Conservation (phyloP, 352 stramenopile species). For the Phytophthora aleatoria region DNA sequence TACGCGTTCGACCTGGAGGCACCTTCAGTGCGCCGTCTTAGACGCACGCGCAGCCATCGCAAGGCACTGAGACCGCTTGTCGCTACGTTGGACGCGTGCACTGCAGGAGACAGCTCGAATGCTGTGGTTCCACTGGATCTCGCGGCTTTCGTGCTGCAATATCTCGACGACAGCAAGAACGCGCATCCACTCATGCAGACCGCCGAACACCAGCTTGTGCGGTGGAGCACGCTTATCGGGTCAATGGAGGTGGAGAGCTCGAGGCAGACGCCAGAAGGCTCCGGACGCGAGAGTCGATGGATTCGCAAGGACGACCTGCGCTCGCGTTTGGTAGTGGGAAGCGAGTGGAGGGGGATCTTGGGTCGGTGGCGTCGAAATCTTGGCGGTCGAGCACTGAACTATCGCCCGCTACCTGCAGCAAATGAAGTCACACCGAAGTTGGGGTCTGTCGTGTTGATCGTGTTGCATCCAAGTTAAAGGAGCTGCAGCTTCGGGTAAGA, state of each 20-base stretch:
- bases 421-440: background rate
- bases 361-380: conserved; percentile 14
- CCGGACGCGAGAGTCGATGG: conserved; percentile 10
- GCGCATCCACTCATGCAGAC: conserved; percentile 24
- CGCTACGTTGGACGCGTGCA: conserved; percentile 21
- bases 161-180: conserved; percentile 15
- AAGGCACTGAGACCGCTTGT: conserved; percentile 26
- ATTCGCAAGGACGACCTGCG: conserved; percentile 27
- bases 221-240: conserved; percentile 13
- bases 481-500: conserved; percentile 7
- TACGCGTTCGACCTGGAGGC: conserved; percentile 23
- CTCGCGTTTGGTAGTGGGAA: conserved; percentile 16
- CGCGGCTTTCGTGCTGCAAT: conserved; percentile 22
- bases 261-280: background rate
- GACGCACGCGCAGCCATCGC: conserved; percentile 13
- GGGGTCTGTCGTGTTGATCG: background rate
- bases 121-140: conserved; percentile 22
- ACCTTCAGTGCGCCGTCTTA: conserved; percentile 20
- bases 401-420: background rate
- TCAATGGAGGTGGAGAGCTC: conserved; percentile 13
- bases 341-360: conserved; percentile 2
- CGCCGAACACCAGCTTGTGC: conserved; percentile 22
- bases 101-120: conserved; percentile 2
- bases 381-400: conserved; percentile 4
- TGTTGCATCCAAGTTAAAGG: conserved; percentile 8